A percentile compares a stretch with the other conserved stretches of the same genome.
Evolutionary conservation across 2,329 filamentous ascomycete species (phyloP).

Genomic region (Cordyceps tenuipes): DNA sequence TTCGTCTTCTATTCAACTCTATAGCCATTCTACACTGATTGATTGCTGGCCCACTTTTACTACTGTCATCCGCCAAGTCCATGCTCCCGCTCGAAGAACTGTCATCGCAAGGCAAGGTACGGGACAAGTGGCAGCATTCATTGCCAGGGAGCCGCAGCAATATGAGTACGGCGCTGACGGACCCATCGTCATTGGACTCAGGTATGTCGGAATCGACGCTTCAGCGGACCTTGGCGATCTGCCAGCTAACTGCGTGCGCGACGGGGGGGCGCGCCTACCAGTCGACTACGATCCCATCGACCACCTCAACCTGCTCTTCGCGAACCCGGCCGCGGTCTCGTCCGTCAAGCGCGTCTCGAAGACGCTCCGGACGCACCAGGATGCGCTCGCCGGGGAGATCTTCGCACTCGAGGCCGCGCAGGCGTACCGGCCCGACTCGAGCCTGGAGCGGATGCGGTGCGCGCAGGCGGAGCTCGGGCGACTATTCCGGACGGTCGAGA

Average conservation of each 20-base stretch:
- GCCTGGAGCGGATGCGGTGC: slow-evolving; percentile 81
- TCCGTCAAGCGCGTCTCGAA: slow-evolving; percentile 68
- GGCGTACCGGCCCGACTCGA: slow-evolving; percentile 77
- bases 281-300: slow-evolving; percentile 85
- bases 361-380: slow-evolving; percentile 64
- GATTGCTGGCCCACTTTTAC: not conserved
- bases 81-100: not conserved
- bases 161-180: slow-evolving; percentile 7
- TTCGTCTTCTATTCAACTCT: too few species aligned
- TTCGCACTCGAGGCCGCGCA: slow-evolving; percentile 65
- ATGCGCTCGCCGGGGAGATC: slow-evolving; percentile 77
- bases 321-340: slow-evolving; percentile 75
- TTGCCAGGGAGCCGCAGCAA: not conserved
- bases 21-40: too few species aligned
- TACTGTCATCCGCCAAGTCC: not conserved
- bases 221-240: not conserved
- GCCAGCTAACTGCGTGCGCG: not conserved
- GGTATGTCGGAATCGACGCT: not conserved
- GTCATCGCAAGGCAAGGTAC: not conserved
- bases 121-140: not conserved
- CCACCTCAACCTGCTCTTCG: slow-evolving; percentile 89
- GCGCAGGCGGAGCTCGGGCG: slow-evolving; percentile 83
- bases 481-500: slow-evolving; percentile 91
- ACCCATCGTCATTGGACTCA: slow-evolving; percentile 11
- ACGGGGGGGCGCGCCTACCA: slow-evolving; percentile 18